These are phyloP conservation scores for Didymella pomorum DNA, from an alignment of 2,329 filamentous ascomycete species.

Conservation along the genomic window DNA sequence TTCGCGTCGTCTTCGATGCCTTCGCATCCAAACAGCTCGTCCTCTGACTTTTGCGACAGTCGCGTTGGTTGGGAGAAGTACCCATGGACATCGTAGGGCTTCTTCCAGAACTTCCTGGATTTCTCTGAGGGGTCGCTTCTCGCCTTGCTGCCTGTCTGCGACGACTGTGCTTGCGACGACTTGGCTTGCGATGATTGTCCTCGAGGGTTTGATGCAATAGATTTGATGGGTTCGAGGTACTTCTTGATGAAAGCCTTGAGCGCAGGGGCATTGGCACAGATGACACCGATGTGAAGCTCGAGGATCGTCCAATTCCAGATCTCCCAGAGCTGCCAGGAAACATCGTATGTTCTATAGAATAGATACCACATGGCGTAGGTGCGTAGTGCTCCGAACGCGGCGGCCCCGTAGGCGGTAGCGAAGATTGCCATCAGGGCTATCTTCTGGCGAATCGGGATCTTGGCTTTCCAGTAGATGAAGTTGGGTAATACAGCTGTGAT, in stretches of 20 bases:
- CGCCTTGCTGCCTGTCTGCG: neutral
- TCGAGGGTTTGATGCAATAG: neutral
- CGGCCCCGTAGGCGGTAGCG: constrained; percentile 26
- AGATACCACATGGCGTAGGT: constrained; percentile 19
- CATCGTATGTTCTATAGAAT: constrained; percentile 30
- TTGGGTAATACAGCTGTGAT: constrained; percentile 27
- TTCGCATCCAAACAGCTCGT: neutral
- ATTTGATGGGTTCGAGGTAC: constrained; percentile 9
- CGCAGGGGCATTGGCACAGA: constrained; percentile 29
- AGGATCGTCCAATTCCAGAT: constrained; percentile 25
- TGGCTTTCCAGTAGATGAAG: constrained; percentile 32
- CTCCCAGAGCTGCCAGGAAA: constrained; percentile 27
- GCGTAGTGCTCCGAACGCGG: constrained; percentile 21
- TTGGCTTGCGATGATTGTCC: neutral
- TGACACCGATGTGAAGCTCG: constrained; percentile 29
- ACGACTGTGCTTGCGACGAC: neutral
- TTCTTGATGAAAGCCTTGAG: constrained; percentile 26
- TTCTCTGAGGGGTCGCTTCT: constrained; percentile 1
- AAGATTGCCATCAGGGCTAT: constrained; percentile 28
- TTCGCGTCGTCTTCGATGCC: neutral
- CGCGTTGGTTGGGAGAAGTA: constrained; percentile 1
- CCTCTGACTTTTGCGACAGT: neutral
- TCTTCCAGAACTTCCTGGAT: neutral
- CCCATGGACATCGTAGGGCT: neutral
- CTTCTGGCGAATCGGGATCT: constrained; percentile 30